Evolutionary conservation across 805 yeast genomes (phyloP).

Genomic region (Monosporozyma siamensis): DNA sequence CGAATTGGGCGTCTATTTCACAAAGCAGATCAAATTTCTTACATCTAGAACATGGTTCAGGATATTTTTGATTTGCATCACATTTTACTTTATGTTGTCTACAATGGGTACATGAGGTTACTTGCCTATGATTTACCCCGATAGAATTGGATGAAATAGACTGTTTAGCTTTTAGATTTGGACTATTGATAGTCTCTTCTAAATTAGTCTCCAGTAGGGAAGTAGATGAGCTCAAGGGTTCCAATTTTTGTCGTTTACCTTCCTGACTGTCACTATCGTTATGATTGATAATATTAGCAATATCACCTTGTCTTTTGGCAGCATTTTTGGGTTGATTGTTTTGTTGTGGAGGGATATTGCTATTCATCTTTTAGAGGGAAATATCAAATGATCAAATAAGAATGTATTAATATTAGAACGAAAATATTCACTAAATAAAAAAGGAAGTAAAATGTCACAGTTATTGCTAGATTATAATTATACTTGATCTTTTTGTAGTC

Average conservation of each 20-base stretch:
- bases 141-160: not conserved
- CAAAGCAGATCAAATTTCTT: conserved; percentile 70
- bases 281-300: not conserved
- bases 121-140: conserved; percentile 57
- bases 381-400: not conserved
- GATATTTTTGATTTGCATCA: conserved; percentile 77
- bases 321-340: not conserved
- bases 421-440: too few species aligned
- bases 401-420: not conserved
- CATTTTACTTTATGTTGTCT: conserved; percentile 91
- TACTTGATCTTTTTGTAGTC: too few species aligned
- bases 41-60: conserved; percentile 76
- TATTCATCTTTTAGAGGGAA: not conserved
- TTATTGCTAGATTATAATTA: too few species aligned
- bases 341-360: not conserved
- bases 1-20: conserved; percentile 83
- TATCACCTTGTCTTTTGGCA: not conserved
- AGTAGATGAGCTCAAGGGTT: not conserved
- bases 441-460: too few species aligned
- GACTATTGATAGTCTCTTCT: not conserved
- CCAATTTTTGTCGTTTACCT: not conserved
- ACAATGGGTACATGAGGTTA: conserved; percentile 88
- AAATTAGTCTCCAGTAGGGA: not conserved
- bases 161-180: conserved; percentile 1
- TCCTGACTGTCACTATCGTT: not conserved